Evolutionary conservation across 495 filamentous ascomycete genomes (phyloP), one percentile per base, ranked within the genome.

Genomic region (Xylaria nigripes): DNA sequence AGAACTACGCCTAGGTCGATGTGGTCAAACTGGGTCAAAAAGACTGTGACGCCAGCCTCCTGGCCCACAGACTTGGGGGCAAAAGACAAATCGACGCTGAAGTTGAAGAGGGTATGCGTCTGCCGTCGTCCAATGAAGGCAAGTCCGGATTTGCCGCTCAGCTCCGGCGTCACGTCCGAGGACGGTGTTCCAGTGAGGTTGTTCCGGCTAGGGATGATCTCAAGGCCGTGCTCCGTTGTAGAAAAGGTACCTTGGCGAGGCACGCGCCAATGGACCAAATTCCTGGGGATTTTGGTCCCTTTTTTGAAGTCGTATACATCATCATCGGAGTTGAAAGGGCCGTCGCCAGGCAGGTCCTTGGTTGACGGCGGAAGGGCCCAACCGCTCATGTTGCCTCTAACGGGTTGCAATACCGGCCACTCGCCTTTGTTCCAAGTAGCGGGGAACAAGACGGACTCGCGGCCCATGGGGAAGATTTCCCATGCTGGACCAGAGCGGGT

Each of bases 391-490:
- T 45, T 42, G 40, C 75, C 76, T 30, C 65, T 45, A 46, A 80
- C 72, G 2, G 67, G 70, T 40, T 70, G 46, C 24, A 73, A 48
- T 23, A 73, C 51, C 0, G 75, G 74, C 69, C 68, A 76, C 36
- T 68, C 60, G 19, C 69, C 74, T 15, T 65, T 55, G 0, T 66
- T 51, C 81, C 79, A 85, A 2, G 66, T 70, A 1, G 74, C 78
- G 0, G 74, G 68, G 41, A 70, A 69, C 10, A 85, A 62, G 7
- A 81, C 71, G 1, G 75, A 71, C 61, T 83, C 81, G 5, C 81
- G 66, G 7, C 81, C 80, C 78, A 83, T 79, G 8, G 78, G 76
- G 56, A 72, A 80, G 16, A 68, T 70, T 16, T 64, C 55, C 16
- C 54, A 70, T 8, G 44, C 58, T 3, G 69, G 63, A 1, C 70